phyloP scores from a whole-genome alignment of 371 early-diverging fungal species.

The Mortierella sp. region DNA sequence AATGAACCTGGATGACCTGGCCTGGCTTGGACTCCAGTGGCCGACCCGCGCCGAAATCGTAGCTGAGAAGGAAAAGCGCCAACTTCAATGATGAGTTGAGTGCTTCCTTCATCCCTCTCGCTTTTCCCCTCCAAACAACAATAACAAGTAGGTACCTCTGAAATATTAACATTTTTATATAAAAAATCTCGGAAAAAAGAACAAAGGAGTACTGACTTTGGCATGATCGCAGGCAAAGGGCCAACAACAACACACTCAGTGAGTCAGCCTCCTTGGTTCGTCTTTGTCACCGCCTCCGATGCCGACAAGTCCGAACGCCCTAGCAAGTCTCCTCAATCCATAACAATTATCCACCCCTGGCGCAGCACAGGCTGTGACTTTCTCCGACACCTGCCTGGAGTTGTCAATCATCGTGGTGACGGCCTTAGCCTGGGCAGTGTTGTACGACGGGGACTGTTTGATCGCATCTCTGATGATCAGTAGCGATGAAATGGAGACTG shows the following conservation, averaged over 20 bases:
- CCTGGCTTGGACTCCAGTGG: slow-evolving; percentile 4
- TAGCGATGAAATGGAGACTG: background rate
- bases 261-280: background rate
- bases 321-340: background rate
- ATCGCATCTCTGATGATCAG: background rate
- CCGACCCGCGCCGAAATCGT: background rate
- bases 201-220: too few species aligned
- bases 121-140: background rate
- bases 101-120: background rate
- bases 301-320: background rate
- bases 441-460: background rate
- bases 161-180: background rate
- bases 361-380: background rate
- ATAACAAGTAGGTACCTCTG: too few species aligned
- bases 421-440: background rate
- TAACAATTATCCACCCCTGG: background rate
- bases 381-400: background rate
- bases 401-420: background rate
- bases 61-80: background rate
- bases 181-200: too few species aligned
- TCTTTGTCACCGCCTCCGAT: background rate
- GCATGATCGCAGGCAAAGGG: background rate
- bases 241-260: background rate
- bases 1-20: background rate
- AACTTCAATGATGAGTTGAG: background rate